Evolutionary conservation across 176 grass and related monocot species (phyloP).

Genomic region (Oryza rufipogon): DNA sequence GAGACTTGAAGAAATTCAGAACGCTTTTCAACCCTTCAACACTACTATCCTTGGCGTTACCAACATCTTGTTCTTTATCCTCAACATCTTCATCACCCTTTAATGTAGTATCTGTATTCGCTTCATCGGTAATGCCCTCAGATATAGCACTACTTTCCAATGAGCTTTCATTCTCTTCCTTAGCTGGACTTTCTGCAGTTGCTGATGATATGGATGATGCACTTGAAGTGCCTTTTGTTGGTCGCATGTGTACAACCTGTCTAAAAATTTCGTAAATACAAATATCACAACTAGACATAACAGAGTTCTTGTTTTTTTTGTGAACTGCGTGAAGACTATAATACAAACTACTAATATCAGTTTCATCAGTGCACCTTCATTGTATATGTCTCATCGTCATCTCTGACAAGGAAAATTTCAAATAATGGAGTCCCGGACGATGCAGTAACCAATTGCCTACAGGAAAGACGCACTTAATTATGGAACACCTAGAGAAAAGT

Average conservation of each 20-base stretch:
- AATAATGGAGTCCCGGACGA: constrained; percentile 83
- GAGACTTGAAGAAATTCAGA: constrained; percentile 75
- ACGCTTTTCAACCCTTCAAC: constrained; percentile 67
- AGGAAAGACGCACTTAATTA: constrained; percentile 1
- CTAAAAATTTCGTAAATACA: constrained; percentile 61
- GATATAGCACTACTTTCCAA: constrained; percentile 36
- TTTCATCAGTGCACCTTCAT: constrained; percentile 70
- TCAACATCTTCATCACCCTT: constrained; percentile 46
- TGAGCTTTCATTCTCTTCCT: constrained; percentile 41
- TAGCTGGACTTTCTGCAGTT: constrained; percentile 45
- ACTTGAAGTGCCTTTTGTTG: constrained; percentile 61
- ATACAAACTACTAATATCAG: constrained; percentile 32
- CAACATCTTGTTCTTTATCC: constrained; percentile 47
- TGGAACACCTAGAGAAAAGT: not conserved
- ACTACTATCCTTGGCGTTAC: constrained; percentile 53
- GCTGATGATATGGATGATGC: constrained; percentile 39
- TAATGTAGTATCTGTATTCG: constrained; percentile 37
- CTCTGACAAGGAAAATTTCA: constrained; percentile 88
- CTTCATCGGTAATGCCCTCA: constrained; percentile 35
- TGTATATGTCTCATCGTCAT: constrained; percentile 61
- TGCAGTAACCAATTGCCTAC: constrained; percentile 80
- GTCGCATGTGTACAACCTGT: constrained; percentile 83
- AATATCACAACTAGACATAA: constrained; percentile 45
- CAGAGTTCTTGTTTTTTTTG: not conserved
- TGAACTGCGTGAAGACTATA: constrained; percentile 31